phyloP scores from a whole-genome alignment of 306 rosid genomes.

The Carpinus viminea region DNA sequence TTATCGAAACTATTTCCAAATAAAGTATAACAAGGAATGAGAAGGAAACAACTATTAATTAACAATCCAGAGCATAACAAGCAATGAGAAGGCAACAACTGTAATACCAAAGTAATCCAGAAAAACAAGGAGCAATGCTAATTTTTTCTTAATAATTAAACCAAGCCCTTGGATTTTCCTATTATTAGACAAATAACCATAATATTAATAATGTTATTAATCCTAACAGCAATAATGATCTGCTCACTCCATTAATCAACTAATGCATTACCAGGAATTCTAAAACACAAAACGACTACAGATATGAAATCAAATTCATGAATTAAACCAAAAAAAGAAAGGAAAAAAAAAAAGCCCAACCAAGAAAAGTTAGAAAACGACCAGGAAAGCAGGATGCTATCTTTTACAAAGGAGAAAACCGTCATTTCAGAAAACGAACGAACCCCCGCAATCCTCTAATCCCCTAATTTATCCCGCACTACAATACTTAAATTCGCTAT shows the following conservation, averaged over 20 bases:
- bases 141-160: background rate
- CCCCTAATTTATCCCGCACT: background rate
- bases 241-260: background rate
- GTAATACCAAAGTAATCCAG: background rate
- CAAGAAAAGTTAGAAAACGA: no score
- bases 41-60: background rate
- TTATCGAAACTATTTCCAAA: background rate
- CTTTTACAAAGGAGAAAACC: conserved; percentile 22
- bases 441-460: conserved; percentile 53
- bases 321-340: background rate
- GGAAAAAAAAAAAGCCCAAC: no score
- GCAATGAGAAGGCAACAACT: no score
- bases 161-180: no score
- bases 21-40: background rate
- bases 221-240: background rate
- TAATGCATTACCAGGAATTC: background rate
- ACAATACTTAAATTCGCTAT: conserved; percentile 18
- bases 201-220: no score
- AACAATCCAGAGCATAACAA: background rate
- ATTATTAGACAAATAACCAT: background rate
- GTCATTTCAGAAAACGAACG: conserved; percentile 37
- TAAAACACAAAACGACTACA: background rate
- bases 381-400: conserved; percentile 35
- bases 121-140: background rate
- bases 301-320: background rate